phyloP scores from a whole-genome alignment of 2,329 filamentous ascomycete genomes.

The Amphichorda felina region DNA sequence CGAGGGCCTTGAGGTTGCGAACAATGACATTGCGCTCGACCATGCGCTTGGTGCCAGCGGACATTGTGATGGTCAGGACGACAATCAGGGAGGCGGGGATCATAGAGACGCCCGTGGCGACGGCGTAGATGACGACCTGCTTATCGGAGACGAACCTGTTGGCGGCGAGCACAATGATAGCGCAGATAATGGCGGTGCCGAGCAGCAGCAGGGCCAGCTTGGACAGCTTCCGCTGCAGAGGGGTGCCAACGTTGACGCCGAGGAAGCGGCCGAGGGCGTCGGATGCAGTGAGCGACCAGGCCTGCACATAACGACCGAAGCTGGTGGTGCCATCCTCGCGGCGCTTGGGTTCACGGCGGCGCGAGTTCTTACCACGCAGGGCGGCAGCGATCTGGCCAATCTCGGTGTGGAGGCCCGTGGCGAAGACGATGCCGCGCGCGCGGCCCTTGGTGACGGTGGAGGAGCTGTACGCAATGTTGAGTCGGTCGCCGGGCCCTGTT shows the following conservation, averaged over 20 bases:
- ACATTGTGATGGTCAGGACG: slow-evolving; percentile 49
- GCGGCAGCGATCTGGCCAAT: slow-evolving; percentile 47
- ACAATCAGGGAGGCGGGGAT: slow-evolving; percentile 35
- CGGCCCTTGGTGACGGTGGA: slow-evolving; percentile 51
- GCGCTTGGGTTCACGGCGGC: slow-evolving; percentile 24
- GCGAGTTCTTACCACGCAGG: slow-evolving; percentile 24
- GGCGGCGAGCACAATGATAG: slow-evolving; percentile 30
- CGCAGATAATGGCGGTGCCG: slow-evolving; percentile 38
- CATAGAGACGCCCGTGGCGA: slow-evolving; percentile 34
- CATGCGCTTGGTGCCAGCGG: slow-evolving; percentile 42
- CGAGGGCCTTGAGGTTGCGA: slow-evolving; percentile 35
- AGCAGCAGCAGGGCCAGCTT: slow-evolving; percentile 59
- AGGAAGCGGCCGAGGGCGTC: slow-evolving; percentile 32
- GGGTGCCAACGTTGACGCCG: slow-evolving; percentile 46
- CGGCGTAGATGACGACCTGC: slow-evolving; percentile 30
- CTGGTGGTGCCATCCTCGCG: slow-evolving; percentile 27
- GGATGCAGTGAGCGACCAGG: slow-evolving; percentile 22
- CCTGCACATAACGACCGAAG: slow-evolving; percentile 18
- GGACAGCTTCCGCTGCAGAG: slow-evolving; percentile 56
- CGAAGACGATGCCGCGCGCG: slow-evolving; percentile 46
- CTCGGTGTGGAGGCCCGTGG: slow-evolving; percentile 49
- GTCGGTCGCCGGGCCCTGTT: slow-evolving; percentile 41
- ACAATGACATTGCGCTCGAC: slow-evolving; percentile 39
- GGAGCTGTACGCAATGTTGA: slow-evolving; percentile 52
- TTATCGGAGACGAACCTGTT: slow-evolving; percentile 25